Evolutionary conservation across 768 basidiomycete genomes (phyloP), one percentile per base, ranked within the genome.

Genomic region (Pleurotus pulmonarius): DNA sequence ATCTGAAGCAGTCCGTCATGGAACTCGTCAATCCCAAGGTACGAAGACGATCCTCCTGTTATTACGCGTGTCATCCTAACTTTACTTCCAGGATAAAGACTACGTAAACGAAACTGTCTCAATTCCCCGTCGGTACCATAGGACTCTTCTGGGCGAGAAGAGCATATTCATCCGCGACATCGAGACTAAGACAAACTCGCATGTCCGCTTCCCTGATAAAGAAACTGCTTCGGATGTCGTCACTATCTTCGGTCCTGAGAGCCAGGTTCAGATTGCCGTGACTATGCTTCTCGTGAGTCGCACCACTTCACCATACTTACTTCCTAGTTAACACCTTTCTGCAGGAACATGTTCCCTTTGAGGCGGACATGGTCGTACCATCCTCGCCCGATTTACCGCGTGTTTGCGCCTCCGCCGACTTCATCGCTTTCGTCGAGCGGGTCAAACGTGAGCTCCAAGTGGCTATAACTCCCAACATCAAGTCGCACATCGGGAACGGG

Each of bases 11-110:
- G 68, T 89, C 91, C 49, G 92, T 99, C 53, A 96, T 98, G 95
- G 95, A 98, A 73, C 78, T 97, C 64, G 95, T 99, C 34, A 92
- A 90, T 68, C 93, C 94, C 25, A 98, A 98, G 86, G 94, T 92
- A 57, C 29, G 29, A 34, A 55, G 80, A 60, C 20, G 4, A 34
- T 25, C 29, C n/a, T 56, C 46, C 9, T 29, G 39, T 55, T 39
- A 22, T 16, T 9, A 48, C 18, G 46, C 44, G 37, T 44, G 13
- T 49, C 29, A 11, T 34, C 29, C 44, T 58, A n/a, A 58, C 8
- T 20, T 8, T 47, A 43, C 55, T 55, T 55, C 0, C 57, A 96
- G 94, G 96, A 98, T 71, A 97, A 96, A 73, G 96, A 99, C 68
- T 99, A 92, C 70, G 88, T 92, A 59, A 87, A 90, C 62, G 95